A percentile compares a stretch with the other conserved stretches of the same genome.
Conservation (phyloP, 805 yeast species). For the Kodamaea sagamina region DNA sequence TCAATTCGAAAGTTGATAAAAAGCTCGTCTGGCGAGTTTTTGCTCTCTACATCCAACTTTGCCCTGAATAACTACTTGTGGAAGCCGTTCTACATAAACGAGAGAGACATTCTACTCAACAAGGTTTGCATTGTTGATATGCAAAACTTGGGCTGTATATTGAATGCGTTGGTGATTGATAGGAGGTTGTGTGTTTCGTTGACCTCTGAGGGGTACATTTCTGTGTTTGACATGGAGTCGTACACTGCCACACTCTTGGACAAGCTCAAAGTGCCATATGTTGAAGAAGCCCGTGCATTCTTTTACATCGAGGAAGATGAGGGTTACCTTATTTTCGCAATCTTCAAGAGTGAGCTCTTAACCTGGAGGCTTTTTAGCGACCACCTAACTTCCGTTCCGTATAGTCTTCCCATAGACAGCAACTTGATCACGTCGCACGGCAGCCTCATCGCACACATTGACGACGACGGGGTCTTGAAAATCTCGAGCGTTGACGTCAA, state of each 20-base stretch:
- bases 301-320: conserved; percentile 1
- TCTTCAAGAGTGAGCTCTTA: neutral
- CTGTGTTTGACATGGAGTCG: conserved; percentile 1
- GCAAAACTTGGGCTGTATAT: conserved; percentile 66
- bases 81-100: conserved; percentile 38
- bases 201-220: conserved; percentile 2
- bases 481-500: neutral
- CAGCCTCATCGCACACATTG: conserved; percentile 2
- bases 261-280: neutral
- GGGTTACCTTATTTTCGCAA: conserved; percentile 6
- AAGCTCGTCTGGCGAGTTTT: conserved; percentile 47
- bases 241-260: conserved; percentile 2
- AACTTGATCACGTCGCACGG: neutral
- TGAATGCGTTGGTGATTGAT: conserved; percentile 18
- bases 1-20: conserved; percentile 68
- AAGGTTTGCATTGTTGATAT: conserved; percentile 24
- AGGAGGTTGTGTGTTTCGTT: conserved; percentile 1
- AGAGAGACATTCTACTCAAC: conserved; percentile 23
- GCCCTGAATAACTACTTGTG: conserved; percentile 42
- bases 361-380: conserved; percentile 5
- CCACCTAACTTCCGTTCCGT: neutral
- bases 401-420: neutral
- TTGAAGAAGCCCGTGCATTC: conserved; percentile 4
- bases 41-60: conserved; percentile 42
- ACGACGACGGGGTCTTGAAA: neutral